phyloP scores from a whole-genome alignment of 257 asterid genomes.

The Solanum microdontum region DNA sequence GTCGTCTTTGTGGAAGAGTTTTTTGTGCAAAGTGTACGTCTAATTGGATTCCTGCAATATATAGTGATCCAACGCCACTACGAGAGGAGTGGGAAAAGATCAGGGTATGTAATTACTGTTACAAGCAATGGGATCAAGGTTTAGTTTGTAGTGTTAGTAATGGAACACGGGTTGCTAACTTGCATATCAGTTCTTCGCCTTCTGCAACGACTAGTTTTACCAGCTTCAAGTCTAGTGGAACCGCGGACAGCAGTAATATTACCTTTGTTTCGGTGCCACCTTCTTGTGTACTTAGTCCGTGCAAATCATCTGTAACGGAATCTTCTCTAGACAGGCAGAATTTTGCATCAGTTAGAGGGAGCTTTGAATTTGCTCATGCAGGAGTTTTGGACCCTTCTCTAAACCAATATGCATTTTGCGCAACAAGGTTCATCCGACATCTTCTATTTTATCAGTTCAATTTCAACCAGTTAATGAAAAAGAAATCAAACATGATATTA shows the following conservation, averaged over 20 bases:
- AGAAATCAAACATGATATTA: neutral
- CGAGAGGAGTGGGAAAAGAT: slow-evolving; percentile 61
- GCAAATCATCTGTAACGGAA: slow-evolving; percentile 44
- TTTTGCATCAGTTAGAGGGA: slow-evolving; percentile 19
- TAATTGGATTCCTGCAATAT: slow-evolving; percentile 51
- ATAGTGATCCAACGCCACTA: slow-evolving; percentile 17
- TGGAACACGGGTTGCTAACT: slow-evolving; percentile 32
- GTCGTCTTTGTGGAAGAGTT: slow-evolving; percentile 83
- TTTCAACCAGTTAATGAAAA: neutral
- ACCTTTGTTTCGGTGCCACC: slow-evolving; percentile 50
- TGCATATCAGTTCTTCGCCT: slow-evolving; percentile 44
- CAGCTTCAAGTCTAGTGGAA: slow-evolving; percentile 76
- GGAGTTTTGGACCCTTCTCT: slow-evolving; percentile 27
- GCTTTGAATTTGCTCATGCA: slow-evolving; percentile 16
- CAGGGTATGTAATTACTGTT: slow-evolving; percentile 79
- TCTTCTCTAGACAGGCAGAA: slow-evolving; percentile 33
- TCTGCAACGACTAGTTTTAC: slow-evolving; percentile 54
- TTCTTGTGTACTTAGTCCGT: slow-evolving; percentile 47
- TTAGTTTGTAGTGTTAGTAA: slow-evolving; percentile 13
- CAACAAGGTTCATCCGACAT: slow-evolving; percentile 41
- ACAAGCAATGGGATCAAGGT: slow-evolving; percentile 62
- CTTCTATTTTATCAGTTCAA: neutral
- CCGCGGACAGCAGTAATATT: slow-evolving; percentile 51
- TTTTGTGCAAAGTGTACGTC: slow-evolving; percentile 86
- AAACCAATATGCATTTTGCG: slow-evolving; percentile 27